phyloP scores from a whole-genome alignment of 768 basidiomycete genomes.

The Pleurotus sapidus region DNA sequence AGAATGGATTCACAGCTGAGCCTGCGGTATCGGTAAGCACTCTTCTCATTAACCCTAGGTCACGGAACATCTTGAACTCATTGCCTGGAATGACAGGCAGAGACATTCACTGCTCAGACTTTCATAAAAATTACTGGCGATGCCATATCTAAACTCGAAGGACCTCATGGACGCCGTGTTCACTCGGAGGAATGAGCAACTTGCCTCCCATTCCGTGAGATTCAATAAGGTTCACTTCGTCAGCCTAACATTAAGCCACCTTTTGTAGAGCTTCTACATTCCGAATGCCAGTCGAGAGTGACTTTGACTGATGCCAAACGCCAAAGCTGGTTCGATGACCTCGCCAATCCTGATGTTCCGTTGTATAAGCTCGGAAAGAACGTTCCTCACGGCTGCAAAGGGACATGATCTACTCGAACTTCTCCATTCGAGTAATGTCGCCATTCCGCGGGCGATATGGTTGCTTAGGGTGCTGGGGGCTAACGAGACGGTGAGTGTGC shows the following conservation, averaged over 20 bases:
- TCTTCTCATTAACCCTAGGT: not conserved
- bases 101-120: constrained; percentile 59
- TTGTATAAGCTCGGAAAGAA: constrained; percentile 80
- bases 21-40: constrained; percentile 55
- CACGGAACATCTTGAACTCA: not conserved
- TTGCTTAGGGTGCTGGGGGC: constrained; percentile 84
- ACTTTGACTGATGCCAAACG: constrained; percentile 78
- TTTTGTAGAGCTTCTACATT: constrained; percentile 57
- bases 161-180: constrained; percentile 79
- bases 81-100: constrained; percentile 39
- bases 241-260: not conserved
- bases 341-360: constrained; percentile 79
- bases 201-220: constrained; percentile 65
- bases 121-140: constrained; percentile 49
- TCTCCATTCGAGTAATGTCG: constrained; percentile 72
- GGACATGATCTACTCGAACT: constrained; percentile 82
- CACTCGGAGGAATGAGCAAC: constrained; percentile 52
- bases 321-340: constrained; percentile 80
- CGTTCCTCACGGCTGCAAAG: constrained; percentile 83
- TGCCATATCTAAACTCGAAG: constrained; percentile 60
- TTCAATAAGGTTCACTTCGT: not conserved
- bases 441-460: constrained; percentile 83
- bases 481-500: constrained; percentile 67
- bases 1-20: constrained; percentile 57
- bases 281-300: constrained; percentile 78